Evolutionary conservation across 768 basidiomycete genomes (phyloP).

Genomic region (Podaxis sp.): DNA sequence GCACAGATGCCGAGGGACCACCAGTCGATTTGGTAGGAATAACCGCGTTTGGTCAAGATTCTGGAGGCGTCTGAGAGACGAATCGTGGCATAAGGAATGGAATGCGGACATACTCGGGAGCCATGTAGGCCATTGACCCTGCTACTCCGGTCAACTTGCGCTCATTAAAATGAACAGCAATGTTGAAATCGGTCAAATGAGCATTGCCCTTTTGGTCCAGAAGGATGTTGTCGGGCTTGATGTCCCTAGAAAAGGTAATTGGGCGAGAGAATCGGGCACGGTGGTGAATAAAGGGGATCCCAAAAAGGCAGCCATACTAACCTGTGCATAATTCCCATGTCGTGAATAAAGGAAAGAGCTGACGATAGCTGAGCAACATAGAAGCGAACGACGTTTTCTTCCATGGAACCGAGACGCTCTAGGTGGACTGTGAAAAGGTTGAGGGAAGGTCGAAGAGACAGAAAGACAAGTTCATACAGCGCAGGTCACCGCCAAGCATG

Average conservation of each 20-base stretch:
- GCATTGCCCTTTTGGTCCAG: conserved; percentile 95
- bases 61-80: conserved; percentile 22
- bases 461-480: conserved; percentile 54
- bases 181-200: conserved; percentile 97
- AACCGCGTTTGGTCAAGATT: conserved; percentile 89
- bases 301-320: conserved; percentile 32
- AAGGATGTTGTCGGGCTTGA: conserved; percentile 98
- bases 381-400: conserved; percentile 79
- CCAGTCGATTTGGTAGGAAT: conserved; percentile 93
- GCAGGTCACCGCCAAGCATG: conserved; percentile 93
- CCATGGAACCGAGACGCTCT: conserved; percentile 70
- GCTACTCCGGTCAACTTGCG: conserved; percentile 87
- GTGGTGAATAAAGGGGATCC: conserved; percentile 18
- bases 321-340: conserved; percentile 95
- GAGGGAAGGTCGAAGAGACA: conserved; percentile 3
- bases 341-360: conserved; percentile 86
- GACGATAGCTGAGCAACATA: conserved; percentile 89
- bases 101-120: conserved; percentile 54
- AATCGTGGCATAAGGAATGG: not conserved
- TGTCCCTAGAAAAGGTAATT: conserved; percentile 51
- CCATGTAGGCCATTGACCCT: conserved; percentile 99
- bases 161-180: conserved; percentile 94
- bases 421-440: conserved; percentile 64
- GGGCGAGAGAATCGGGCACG: conserved; percentile 4
- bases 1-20: conserved; percentile 95